Base-by-base conservation (phyloP, 2,329 filamentous ascomycete genomes). In the Pseudogymnoascus sp. region DNA sequence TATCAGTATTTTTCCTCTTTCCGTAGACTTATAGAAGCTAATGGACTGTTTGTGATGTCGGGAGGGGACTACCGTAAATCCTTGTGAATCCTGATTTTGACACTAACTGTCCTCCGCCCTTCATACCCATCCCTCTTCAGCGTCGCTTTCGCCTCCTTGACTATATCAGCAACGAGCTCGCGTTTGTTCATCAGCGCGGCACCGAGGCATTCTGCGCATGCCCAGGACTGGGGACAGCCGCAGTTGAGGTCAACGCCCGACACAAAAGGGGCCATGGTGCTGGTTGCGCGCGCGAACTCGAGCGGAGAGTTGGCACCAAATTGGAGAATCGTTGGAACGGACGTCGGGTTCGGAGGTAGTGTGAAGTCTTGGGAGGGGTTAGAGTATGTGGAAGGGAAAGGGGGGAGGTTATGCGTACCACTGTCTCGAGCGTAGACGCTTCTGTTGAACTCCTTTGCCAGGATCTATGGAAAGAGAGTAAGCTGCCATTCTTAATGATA, bases 191-290 rank as follows among this genome's bases (percentile, higher is more conserved):
- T 88, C 33, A 89, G 74, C n/a, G 83, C 83, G 3, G 85, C 86
- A 4, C 86, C 86, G 2, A 89, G 76, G 1, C 77, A 82, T 70
- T 85, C 83, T 39, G 84, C 81, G 66, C 86, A 86, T 0, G 86
- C 85, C 86, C 86, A 89, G 5, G 81, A 81, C 71, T 89, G 86
- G 6, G 86, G 86, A 67, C 86, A 89, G 9, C 86, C 86, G 70
- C 86, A 89, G 73, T 89, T 89, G 38, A 89, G 75, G 66, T 89
- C 84, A 2, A 89, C 79, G 63, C 86, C 86, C 66, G 79, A 79
- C 58, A 82, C 80, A 68, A 75, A 82, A 1, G 85, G 84, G 0
- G 78, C 80, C 2, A 83, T 82, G 55, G 89, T 77, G 19, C 79
- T 76, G 0, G 84, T 79, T 9, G 85, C 84, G 28, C 84, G 78